Evolutionary conservation across 2,329 filamentous ascomycete genomes (phyloP).

Genomic region (Sarocladiaceae sp.): DNA sequence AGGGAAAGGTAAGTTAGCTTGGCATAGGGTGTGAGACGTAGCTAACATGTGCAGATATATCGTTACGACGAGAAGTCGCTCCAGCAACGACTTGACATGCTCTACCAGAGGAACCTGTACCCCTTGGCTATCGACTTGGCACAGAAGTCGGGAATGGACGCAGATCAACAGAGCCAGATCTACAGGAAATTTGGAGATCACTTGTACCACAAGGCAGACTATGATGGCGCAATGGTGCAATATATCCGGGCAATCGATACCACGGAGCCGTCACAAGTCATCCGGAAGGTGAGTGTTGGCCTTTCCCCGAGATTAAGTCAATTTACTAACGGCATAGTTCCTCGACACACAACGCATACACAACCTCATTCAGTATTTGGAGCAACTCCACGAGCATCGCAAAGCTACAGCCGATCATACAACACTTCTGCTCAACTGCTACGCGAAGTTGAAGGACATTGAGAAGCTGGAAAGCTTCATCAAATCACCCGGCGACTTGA

Average conservation of each 20-base stretch:
- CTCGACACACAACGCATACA: slow-evolving; percentile 96
- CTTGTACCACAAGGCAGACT: slow-evolving; percentile 91
- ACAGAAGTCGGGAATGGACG: slow-evolving; percentile 79
- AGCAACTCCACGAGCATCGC: slow-evolving; percentile 91
- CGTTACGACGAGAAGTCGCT: slow-evolving; percentile 89
- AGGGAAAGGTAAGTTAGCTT: slow-evolving; percentile 69
- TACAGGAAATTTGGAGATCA: slow-evolving; percentile 93
- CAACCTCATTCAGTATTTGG: slow-evolving; percentile 94
- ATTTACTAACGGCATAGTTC: slow-evolving; percentile 52
- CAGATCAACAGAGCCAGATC: slow-evolving; percentile 81
- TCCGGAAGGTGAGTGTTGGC: slow-evolving; percentile 65
- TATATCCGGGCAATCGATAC: slow-evolving; percentile 95
- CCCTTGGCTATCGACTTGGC: slow-evolving; percentile 88
- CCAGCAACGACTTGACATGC: slow-evolving; percentile 84
- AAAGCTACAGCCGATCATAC: slow-evolving; percentile 94
- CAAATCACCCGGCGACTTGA: slow-evolving; percentile 88
- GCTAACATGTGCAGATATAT: slow-evolving; percentile 53
- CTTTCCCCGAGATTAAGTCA: rapidly evolving
- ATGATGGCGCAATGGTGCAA: slow-evolving; percentile 98
- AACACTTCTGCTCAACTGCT: slow-evolving; percentile 90
- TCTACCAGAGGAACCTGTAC: slow-evolving; percentile 93
- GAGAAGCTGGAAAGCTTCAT: slow-evolving; percentile 96
- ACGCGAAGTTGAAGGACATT: slow-evolving; percentile 96
- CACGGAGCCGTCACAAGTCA: slow-evolving; percentile 93
- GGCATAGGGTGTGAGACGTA: neutral